Base-by-base conservation (phyloP, 2,329 filamentous ascomycete genomes). In the Teratosphaeria epicoccoides region DNA sequence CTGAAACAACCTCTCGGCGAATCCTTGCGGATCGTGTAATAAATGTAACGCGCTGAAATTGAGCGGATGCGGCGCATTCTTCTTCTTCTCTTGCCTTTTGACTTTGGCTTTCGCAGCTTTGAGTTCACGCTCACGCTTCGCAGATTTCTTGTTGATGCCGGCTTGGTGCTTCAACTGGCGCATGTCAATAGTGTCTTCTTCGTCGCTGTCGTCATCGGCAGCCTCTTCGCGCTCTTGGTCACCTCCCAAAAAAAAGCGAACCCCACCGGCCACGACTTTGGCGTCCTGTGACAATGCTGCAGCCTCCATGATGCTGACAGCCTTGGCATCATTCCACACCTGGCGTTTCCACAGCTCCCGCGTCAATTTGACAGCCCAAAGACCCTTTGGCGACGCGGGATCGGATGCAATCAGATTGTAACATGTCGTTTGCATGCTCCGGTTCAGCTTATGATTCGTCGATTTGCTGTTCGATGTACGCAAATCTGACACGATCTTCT, bases 231-330 rank as follows among this genome's bases (percentile, higher is more conserved):
- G 82, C 71, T 97, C 93, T 69, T 95, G 91, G 68, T 98, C 93
- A 28, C 90, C 90, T 23, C 93, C 93, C 0, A 98, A 77, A 74
- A 98, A 98, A 75, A 97, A 98, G 23, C 88, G 81, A 12, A 94
- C 87, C 44, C 88, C 90, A 14, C 89, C 88, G 5, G 86, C 76
- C 24, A 93, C 81, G 3, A 97, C 89, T 72, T 98, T 98, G 62
- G 94, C 88, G 61, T 96, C 95, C 49, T 95, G 85, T 3, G 88
- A 83, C 52, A 98, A 72, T 50, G 85, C 83, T 0, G 91, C 89
- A 70, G 95, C 87, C 71, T 95, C 95, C 90, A 98, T 97, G 58
- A 97, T 87, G 63, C 95, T 89, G n/a, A 97, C 93, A 0, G 91
- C 84, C 68, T 90, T 93, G 1, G 89, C 81, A 63, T 98, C 93